Evolutionary conservation across 2,329 filamentous ascomycete genomes (phyloP), one percentile per base, ranked within the genome.

Genomic region (Cladophialophora bantiana): DNA sequence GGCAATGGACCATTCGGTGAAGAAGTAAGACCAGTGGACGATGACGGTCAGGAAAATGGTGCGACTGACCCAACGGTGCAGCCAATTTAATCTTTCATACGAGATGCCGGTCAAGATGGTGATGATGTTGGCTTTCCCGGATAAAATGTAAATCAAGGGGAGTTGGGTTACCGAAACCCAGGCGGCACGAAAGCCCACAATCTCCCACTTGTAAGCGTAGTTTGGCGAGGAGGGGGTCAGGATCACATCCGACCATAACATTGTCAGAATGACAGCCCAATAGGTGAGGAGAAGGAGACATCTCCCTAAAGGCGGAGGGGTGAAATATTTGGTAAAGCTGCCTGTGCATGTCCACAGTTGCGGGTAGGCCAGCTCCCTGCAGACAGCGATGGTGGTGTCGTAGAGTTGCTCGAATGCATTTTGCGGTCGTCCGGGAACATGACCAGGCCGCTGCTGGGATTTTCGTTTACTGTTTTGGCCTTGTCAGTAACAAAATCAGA

Each of bases 21-120:
- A 82, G 77, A 84, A 87, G 71, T 83, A 86, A 2, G 80, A 79
- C 80, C 85, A 82, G 69, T 87, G 85, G n/a, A 87, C 81, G 7
- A 84, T 83, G 2, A 82, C 79, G 0, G 83, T 84, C 45, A 87
- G 74, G 73, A 85, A 84, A 53, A 87, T 76, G 0, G 79, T 82
- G 9, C 85, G 77, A 2, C 83, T 77, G 2, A 80, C 77, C 84
- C 84, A 85, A 38, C 83, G 78, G 71, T 85, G 83, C 32, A 84
- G 76, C 83, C 82, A 85, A 70, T 85, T 85, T 42, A 85, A 75
- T 10, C 82, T 77, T 69, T 84, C 83, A 68, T 85, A 83, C 38
- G 80, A 81, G 61, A 81, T 78, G 1, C 83, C 83, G 0, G 79
- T 82, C 13, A 84, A 68, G 13, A 81, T 72, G 9, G 80, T 82